Base-by-base conservation (phyloP, 345 rosid genomes). In the Laguncularia racemosa region DNA sequence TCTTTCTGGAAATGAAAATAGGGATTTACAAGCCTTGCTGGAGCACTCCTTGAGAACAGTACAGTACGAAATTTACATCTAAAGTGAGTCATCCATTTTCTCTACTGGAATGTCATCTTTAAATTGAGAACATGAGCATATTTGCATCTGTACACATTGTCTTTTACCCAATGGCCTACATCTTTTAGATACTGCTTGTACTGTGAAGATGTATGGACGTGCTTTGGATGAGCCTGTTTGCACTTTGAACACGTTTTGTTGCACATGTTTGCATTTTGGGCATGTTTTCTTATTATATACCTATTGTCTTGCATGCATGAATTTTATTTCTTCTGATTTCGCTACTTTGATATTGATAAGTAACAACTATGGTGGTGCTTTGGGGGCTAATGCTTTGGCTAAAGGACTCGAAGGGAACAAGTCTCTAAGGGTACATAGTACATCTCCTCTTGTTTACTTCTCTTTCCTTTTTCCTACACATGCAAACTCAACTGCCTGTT, bases 21-120 rank as follows among this genome's bases (percentile, higher is more conserved):
- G 98, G 98, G 98, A 67, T 92, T 89, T 77, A 86, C 93, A 66
- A 77, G 93, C 86, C 81, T 92, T 68, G 98, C 86, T 46, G 96
- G 85, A 74, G 85, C 91, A 63, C 76, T 92, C 67, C 68, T 62
- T 33, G 89, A 83, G 81, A 92, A 84, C 70, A 82, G 70, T 64
- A 68, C 84, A 13, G 48, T 92, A 67, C 70, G 87, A 13, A 81
- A 76, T 70, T 62, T 92, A 70, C 84, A 84, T 82, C 89, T 89
- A 50, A 89, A 84, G 98, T 92, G 74, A 83, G 98, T 77, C 18
- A 47, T 59, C 40, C 50, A 33, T 33, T 33, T 33, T 33, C 40
- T 23, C 28, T 23, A 33, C 7, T 33, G 40, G 6, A 33, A 33
- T 33, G 40, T 33, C 11, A 1, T 33, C 40, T 33, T 33, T 33